Conservation (phyloP, 352 stramenopile genomes). For the Stephanocyclus meneghinianus region DNA sequence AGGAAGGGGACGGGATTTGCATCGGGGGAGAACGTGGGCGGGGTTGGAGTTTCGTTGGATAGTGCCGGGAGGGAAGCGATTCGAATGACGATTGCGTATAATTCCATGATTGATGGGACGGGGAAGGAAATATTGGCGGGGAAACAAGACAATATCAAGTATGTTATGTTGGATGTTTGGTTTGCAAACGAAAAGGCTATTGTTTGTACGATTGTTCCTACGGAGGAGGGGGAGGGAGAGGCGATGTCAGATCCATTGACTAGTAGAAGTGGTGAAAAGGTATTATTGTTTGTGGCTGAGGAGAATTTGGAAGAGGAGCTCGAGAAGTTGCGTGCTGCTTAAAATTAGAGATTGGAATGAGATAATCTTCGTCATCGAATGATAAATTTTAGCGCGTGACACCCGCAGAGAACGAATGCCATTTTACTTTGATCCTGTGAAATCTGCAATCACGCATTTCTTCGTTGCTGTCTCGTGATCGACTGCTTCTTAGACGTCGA, state of each 20-base stretch:
- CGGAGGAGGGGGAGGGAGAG: constrained; percentile 1
- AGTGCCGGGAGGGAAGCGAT: constrained; percentile 25
- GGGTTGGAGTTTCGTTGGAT: not conserved
- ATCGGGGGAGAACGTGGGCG: not conserved
- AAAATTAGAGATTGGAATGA: constrained; percentile 5
- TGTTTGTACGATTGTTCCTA: constrained; percentile 51
- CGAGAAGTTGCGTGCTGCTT: constrained; percentile 67
- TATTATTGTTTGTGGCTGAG: constrained; percentile 71
- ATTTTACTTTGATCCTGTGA: too few relatives aligned
- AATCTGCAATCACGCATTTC: too few relatives aligned
- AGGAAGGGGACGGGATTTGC: not conserved
- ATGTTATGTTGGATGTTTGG: constrained; percentile 63
- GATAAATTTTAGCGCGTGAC: too few relatives aligned
- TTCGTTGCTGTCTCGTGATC: too few relatives aligned
- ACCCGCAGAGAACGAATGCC: too few relatives aligned
- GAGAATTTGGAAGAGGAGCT: constrained; percentile 70
- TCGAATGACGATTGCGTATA: constrained; percentile 42
- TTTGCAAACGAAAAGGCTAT: constrained; percentile 63
- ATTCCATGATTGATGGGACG: constrained; percentile 70
- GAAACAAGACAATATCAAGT: constrained; percentile 63
- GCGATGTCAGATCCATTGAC: constrained; percentile 45
- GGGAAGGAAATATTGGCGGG: constrained; percentile 70
- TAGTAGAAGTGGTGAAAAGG: constrained; percentile 50
- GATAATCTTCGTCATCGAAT: too few relatives aligned
- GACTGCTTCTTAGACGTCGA: not conserved